phyloP scores from a whole-genome alignment of 2,329 filamentous ascomycete genomes.

The Sporothrix pseudoabietina region DNA sequence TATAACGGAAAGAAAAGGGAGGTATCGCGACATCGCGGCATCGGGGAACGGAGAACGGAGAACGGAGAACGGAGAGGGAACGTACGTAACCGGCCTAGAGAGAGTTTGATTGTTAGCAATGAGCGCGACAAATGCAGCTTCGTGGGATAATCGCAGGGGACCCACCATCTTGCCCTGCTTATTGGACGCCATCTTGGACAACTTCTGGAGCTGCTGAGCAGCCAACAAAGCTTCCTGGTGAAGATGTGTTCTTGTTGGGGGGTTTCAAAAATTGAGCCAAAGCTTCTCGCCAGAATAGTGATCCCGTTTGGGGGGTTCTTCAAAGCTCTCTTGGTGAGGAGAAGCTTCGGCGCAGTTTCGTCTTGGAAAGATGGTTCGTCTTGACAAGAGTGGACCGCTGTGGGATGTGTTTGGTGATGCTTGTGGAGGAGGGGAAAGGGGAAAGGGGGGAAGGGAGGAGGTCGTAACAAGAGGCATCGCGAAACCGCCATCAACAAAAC shows the following conservation, averaged over 20 bases:
- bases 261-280: constrained; percentile 31
- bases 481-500: constrained; percentile 26
- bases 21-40: not conserved
- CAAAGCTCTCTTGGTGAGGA: constrained; percentile 22
- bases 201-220: constrained; percentile 14
- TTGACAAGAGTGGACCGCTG: constrained; percentile 26
- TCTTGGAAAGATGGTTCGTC: constrained; percentile 21
- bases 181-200: constrained; percentile 67
- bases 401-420: constrained; percentile 14
- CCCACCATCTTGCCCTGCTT: constrained; percentile 99
- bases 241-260: not conserved
- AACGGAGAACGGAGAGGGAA: constrained; percentile 37
- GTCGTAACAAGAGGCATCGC: not conserved
- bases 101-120: not conserved
- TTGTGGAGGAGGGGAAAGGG: constrained; percentile 1
- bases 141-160: constrained; percentile 39
- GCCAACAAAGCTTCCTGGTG: not conserved
- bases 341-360: constrained; percentile 31
- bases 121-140: not conserved
- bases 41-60: not conserved
- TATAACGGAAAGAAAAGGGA: not conserved
- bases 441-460: too few relatives aligned
- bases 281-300: constrained; percentile 16
- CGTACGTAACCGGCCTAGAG: constrained; percentile 70
- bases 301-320: constrained; percentile 21